A percentile compares a stretch with the other conserved stretches of the same genome.
Conservation (phyloP, 441 rosid genomes). For the Bruguiera hainesii region DNA sequence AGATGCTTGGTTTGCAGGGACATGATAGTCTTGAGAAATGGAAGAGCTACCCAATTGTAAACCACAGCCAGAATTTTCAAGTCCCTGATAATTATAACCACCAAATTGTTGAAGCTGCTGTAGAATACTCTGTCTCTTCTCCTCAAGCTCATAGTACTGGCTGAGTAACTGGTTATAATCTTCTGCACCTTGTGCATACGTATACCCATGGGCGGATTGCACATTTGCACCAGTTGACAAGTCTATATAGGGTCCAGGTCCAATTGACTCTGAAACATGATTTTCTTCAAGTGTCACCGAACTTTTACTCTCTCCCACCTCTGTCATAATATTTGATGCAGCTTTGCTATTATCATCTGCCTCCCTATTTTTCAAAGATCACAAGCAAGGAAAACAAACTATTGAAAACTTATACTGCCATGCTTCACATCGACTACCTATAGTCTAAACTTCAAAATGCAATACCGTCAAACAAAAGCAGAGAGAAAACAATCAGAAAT, state of each 20-base stretch:
- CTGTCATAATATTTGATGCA: slow-evolving; percentile 17
- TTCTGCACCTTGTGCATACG: slow-evolving; percentile 28
- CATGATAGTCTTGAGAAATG: slow-evolving; percentile 32
- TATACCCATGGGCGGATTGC: slow-evolving; percentile 19
- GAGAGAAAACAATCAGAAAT: too few species aligned
- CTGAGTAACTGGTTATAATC: slow-evolving; percentile 44
- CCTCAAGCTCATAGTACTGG: slow-evolving; percentile 62
- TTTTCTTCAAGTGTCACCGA: slow-evolving; percentile 22
- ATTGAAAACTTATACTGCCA: too few species aligned
- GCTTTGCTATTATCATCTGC: slow-evolving; percentile 19
- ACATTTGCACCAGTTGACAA: slow-evolving; percentile 19
- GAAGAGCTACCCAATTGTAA: slow-evolving; percentile 25
- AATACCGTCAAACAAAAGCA: too few species aligned
- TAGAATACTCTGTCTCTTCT: slow-evolving; percentile 46
- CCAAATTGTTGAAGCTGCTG: slow-evolving; percentile 45
- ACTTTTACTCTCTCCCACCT: slow-evolving; percentile 17
- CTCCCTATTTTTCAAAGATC: slow-evolving; percentile 24
- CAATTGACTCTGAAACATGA: slow-evolving; percentile 16
- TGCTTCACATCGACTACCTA: too few species aligned
- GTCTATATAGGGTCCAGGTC: slow-evolving; percentile 20
- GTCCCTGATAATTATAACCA: slow-evolving; percentile 32
- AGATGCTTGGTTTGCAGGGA: slow-evolving; percentile 28
- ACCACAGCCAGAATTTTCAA: slow-evolving; percentile 34
- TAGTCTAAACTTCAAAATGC: too few species aligned
- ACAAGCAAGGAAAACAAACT: neutral